Evolutionary conservation across 306 rosid genomes (phyloP).

Genomic region (Cicer judaicum): DNA sequence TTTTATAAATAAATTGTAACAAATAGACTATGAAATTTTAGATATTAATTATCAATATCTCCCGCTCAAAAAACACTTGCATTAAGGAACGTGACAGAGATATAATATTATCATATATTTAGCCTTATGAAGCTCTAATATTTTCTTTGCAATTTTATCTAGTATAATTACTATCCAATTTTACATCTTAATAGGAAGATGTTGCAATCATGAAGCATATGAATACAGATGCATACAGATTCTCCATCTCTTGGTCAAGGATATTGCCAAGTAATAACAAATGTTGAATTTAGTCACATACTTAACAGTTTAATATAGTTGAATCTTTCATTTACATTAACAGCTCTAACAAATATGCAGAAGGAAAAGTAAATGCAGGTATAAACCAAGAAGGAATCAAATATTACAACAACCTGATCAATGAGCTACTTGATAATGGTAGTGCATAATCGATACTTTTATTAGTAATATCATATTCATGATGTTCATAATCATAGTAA

Average conservation of each 20-base stretch:
- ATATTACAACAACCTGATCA: slow-evolving; percentile 67
- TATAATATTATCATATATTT: not conserved
- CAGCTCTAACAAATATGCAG: slow-evolving; percentile 43
- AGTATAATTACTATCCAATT: not conserved
- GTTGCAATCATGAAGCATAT: slow-evolving; percentile 70
- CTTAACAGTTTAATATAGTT: slow-evolving; percentile 8
- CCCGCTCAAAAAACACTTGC: no score
- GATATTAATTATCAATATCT: no score
- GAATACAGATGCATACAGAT: slow-evolving; percentile 67
- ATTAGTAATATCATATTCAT: not conserved
- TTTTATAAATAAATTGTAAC: no score
- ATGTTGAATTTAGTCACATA: slow-evolving; percentile 11
- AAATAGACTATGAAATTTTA: no score
- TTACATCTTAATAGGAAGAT: slow-evolving; percentile 61
- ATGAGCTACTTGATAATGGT: slow-evolving; percentile 63
- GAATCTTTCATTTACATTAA: slow-evolving; percentile 18
- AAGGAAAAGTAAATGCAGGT: slow-evolving; percentile 60
- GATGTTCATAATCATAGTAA: slow-evolving; percentile 32
- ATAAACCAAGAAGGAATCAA: slow-evolving; percentile 63
- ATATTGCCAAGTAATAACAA: slow-evolving; percentile 63
- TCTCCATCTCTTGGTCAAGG: slow-evolving; percentile 88
- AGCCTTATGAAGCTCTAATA: not conserved
- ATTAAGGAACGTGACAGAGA: no score
- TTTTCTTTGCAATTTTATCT: not conserved
- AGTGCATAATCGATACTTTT: slow-evolving; percentile 4